phyloP scores from a whole-genome alignment of 345 rosid species.

The Eucalyptus brandiana region DNA sequence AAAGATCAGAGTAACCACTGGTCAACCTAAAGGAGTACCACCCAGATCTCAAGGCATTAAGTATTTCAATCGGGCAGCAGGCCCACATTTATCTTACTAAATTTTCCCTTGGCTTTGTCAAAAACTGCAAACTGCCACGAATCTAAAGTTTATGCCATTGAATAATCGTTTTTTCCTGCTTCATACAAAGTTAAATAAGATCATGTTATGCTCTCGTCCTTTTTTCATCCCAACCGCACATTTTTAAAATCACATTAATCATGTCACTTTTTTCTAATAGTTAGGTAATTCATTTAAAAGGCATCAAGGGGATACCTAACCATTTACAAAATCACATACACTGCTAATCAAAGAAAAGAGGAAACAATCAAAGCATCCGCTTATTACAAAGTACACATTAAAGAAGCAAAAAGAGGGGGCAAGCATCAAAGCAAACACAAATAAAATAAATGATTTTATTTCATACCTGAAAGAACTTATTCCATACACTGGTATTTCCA shows the following conservation, averaged over 20 bases:
- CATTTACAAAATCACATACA: neutral
- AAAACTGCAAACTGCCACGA: neutral
- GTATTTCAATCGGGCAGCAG: neutral
- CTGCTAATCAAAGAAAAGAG: neutral
- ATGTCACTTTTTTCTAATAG: neutral
- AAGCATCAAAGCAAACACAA: neutral
- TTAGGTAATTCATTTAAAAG: neutral
- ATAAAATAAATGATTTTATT: neutral
- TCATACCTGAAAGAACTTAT: slow-evolving; percentile 85
- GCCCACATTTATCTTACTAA: neutral
- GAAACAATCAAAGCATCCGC: neutral
- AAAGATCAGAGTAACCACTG: neutral
- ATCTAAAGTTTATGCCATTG: neutral
- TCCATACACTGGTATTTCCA: slow-evolving; percentile 89
- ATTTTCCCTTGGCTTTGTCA: neutral
- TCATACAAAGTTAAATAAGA: neutral
- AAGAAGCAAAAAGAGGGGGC: neutral
- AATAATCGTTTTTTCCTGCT: neutral
- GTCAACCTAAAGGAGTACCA: neutral
- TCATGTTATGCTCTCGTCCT: neutral
- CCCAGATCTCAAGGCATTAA: neutral
- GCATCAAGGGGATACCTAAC: neutral
- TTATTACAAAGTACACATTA: neutral
- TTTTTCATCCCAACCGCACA: neutral
- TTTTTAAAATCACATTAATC: neutral